Percentiles rank a stretch among this genome's conserved stretches.
Conservation (phyloP, 2,329 filamentous ascomycete species). For the Paracoccidioides lutzii region DNA sequence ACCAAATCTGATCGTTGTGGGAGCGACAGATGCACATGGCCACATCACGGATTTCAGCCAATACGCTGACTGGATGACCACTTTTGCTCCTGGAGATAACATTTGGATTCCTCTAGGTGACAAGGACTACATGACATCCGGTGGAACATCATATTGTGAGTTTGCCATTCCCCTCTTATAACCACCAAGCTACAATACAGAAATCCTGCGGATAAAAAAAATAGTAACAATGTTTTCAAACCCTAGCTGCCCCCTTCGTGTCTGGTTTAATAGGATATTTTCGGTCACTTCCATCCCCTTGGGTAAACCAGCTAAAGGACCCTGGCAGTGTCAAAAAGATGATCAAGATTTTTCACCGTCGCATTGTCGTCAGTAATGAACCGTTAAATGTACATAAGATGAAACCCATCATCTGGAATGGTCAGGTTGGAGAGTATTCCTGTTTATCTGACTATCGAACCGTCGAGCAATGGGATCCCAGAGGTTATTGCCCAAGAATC, state of each 20-base stretch:
- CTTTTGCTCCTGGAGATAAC: neutral
- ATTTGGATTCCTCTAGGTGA: neutral
- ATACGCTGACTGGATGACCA: neutral
- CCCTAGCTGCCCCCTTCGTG: neutral
- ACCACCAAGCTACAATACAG: neutral
- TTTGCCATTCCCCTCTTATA: neutral
- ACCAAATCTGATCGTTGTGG: neutral
- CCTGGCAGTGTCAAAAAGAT: slow-evolving; percentile 1
- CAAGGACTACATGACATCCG: neutral
- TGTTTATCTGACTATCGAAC: neutral
- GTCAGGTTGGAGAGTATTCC: neutral
- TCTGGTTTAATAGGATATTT: neutral
- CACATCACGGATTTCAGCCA: neutral
- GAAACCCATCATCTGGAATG: neutral
- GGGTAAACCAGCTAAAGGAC: neutral
- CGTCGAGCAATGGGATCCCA: neutral
- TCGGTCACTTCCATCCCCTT: neutral
- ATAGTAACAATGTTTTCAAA: neutral
- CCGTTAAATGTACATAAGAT: neutral
- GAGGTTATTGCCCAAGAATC: neutral
- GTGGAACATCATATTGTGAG: neutral
- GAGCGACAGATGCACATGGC: neutral
- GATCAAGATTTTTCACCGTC: neutral
- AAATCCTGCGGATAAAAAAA: neutral
- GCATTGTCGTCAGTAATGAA: neutral